Conservation (phyloP, 768 basidiomycete genomes). For the Filobasidium floriforme region DNA sequence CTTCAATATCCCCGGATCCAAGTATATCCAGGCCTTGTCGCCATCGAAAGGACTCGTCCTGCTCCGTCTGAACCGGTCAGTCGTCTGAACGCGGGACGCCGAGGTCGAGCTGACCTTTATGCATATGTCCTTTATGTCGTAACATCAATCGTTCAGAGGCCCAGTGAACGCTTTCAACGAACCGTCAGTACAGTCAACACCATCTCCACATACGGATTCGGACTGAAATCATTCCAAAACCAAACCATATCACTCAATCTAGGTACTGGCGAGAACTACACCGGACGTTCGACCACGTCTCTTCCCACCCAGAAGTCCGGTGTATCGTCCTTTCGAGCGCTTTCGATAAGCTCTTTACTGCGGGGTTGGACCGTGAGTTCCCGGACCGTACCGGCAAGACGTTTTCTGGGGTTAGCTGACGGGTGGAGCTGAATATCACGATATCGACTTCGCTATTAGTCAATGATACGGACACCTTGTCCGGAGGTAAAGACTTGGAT, state of each 20-base stretch:
- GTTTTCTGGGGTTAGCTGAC: no score
- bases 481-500: slow-evolving; percentile 21
- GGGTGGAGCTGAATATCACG: no score
- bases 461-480: neutral
- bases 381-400: no score
- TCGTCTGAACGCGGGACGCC: neutral
- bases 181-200: slow-evolving; percentile 26
- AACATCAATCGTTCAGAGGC: slow-evolving; percentile 21
- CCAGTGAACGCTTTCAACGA: slow-evolving; percentile 44
- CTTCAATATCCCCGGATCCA: neutral
- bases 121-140: neutral
- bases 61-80: neutral
- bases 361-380: slow-evolving; percentile 67
- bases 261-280: slow-evolving; percentile 72
- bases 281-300: slow-evolving; percentile 55
- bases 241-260: no score
- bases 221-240: no score
- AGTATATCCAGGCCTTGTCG: neutral
- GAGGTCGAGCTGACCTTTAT: neutral
- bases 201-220: no score
- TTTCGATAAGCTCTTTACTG: slow-evolving; percentile 67
- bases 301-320: slow-evolving; percentile 55
- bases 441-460: neutral
- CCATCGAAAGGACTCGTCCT: neutral
- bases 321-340: slow-evolving; percentile 66